Evolutionary conservation across 208 protist species (phyloP).

Genomic region (Trypanosoma vivax): DNA sequence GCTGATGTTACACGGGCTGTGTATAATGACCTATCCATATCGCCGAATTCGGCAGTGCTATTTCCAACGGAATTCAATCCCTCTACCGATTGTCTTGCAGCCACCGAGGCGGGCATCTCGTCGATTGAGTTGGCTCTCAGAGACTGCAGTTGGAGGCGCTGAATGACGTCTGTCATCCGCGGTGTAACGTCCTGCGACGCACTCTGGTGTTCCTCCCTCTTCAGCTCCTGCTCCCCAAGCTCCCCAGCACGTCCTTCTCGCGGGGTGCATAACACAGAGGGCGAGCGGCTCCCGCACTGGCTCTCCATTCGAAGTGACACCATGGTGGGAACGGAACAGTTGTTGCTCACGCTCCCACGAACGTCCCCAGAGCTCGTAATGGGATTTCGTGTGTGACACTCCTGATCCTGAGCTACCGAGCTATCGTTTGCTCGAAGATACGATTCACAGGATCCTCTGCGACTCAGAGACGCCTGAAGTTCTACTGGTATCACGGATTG

Average conservation of each 20-base stretch:
- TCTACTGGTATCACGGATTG: too few species aligned
- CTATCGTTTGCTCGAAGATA: too few species aligned
- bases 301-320: constrained; percentile 3
- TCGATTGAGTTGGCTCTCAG: constrained; percentile 19
- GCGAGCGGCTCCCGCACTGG: constrained; percentile 5
- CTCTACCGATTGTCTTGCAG: constrained; percentile 10
- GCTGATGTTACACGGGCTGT: constrained; percentile 4
- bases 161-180: background rate
- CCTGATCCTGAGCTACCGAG: too few species aligned
- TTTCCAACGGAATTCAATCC: background rate
- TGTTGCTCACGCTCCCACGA: too few species aligned
- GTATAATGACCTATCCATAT: background rate
- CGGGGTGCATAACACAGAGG: background rate
- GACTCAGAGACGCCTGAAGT: too few species aligned
- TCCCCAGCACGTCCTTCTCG: background rate
- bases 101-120: constrained; percentile 34
- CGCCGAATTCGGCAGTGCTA: background rate
- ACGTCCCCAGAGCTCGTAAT: too few species aligned
- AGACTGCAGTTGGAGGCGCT: background rate
- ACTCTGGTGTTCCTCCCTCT: too few species aligned
- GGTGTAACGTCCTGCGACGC: constrained; percentile 2
- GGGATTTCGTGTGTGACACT: too few species aligned
- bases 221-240: background rate
- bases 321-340: background rate
- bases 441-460: too few species aligned